Evolutionary conservation across 495 filamentous ascomycete genomes (phyloP).

Genomic region (Neurospora tetraspora): DNA sequence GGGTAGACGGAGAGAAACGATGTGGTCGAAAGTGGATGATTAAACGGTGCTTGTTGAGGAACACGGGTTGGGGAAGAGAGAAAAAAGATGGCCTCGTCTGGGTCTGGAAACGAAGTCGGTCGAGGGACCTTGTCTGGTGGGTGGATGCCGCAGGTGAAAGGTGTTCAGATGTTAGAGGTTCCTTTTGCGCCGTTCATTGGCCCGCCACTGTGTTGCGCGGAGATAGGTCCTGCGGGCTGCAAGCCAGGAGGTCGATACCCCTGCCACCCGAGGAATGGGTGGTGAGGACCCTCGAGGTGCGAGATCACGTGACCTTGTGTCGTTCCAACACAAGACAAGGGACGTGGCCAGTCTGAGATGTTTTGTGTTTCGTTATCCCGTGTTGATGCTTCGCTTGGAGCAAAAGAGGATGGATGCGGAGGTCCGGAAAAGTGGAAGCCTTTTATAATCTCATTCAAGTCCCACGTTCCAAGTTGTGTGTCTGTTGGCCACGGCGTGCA

Average conservation of each 20-base stretch:
- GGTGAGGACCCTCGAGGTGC: background rate
- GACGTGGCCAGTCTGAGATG: background rate
- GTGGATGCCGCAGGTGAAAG: conserved; percentile 20
- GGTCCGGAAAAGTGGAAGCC: background rate
- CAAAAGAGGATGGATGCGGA: background rate
- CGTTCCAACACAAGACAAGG: background rate
- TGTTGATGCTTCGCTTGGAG: background rate
- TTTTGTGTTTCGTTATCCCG: background rate
- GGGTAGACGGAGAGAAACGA: background rate
- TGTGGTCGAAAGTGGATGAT: background rate
- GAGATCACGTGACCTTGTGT: background rate
- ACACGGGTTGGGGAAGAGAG: background rate
- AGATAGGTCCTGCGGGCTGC: background rate
- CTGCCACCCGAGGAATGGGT: background rate
- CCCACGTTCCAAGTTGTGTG: background rate
- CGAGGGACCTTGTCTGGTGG: background rate
- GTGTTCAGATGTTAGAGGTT: conserved; percentile 26
- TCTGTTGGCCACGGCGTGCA: background rate
- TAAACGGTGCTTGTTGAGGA: background rate
- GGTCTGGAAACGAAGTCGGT: background rate
- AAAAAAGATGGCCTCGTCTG: conserved; percentile 6
- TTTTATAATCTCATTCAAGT: background rate
- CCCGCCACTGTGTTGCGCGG: background rate
- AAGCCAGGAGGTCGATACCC: background rate
- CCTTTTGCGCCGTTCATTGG: conserved; percentile 1